phyloP scores from a whole-genome alignment of 768 basidiomycete species.

The Suillus plorans region DNA sequence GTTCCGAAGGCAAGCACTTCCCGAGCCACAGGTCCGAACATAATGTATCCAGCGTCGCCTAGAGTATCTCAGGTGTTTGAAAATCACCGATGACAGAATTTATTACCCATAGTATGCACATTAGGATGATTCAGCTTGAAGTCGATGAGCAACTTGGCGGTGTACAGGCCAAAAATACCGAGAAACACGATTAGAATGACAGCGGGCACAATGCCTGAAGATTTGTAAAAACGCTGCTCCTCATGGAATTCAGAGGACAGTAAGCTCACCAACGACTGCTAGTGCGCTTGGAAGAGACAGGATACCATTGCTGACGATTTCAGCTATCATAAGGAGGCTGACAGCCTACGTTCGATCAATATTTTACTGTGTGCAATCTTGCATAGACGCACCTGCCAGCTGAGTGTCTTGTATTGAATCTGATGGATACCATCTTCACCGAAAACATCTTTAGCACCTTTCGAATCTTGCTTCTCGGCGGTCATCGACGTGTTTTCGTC shows the following conservation, averaged over 20 bases:
- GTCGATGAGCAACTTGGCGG: slow-evolving; percentile 52
- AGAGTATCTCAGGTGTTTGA: background rate
- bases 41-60: slow-evolving; percentile 53
- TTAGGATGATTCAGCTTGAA: slow-evolving; percentile 57
- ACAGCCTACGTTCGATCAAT: slow-evolving; percentile 38
- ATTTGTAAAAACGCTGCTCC: background rate
- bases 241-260: background rate
- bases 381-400: slow-evolving; percentile 42
- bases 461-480: slow-evolving; percentile 2
- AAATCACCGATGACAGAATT: background rate
- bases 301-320: slow-evolving; percentile 59
- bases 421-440: slow-evolving; percentile 42
- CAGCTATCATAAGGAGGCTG: slow-evolving; percentile 54
- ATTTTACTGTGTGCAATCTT: background rate
- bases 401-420: slow-evolving; percentile 52
- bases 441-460: slow-evolving; percentile 38
- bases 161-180: slow-evolving; percentile 50
- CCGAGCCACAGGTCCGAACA: slow-evolving; percentile 47
- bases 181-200: slow-evolving; percentile 53
- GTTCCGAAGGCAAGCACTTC: slow-evolving; percentile 48
- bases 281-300: slow-evolving; percentile 51
- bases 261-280: slow-evolving; percentile 45
- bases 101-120: slow-evolving; percentile 52
- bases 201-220: slow-evolving; percentile 47
- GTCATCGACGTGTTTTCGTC: slow-evolving; percentile 2